phyloP scores from a whole-genome alignment of 2,329 filamentous ascomycete species.

The Neonectria neomacrospora region DNA sequence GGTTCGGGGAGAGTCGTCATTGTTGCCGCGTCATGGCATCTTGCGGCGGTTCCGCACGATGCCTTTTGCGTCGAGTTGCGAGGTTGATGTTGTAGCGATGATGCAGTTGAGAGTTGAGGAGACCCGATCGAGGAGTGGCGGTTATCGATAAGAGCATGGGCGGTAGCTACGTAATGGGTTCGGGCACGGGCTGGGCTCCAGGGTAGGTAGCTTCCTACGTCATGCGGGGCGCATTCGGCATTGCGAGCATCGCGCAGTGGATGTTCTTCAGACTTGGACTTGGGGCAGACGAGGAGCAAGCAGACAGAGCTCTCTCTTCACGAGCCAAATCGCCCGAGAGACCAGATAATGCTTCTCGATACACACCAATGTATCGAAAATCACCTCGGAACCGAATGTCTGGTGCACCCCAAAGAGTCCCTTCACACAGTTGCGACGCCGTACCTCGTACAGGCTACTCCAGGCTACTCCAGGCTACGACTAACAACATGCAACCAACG shows the following conservation, averaged over 20 bases:
- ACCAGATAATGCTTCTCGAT: background rate
- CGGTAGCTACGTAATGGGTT: background rate
- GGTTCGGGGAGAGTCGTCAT: constrained; percentile 68
- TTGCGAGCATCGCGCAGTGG: too few relatives aligned
- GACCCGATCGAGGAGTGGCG: background rate
- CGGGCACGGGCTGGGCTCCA: background rate
- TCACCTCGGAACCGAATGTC: background rate
- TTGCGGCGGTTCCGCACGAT: constrained; percentile 4
- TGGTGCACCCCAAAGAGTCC: background rate
- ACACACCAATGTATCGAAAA: background rate
- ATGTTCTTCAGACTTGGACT: background rate
- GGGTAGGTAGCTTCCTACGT: constrained; percentile 1
- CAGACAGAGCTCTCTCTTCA: background rate
- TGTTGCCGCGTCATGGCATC: constrained; percentile 38
- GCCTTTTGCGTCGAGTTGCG: background rate
- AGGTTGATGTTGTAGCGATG: background rate
- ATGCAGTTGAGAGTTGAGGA: background rate
- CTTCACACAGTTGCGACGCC: background rate
- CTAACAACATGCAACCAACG: background rate
- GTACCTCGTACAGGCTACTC: background rate
- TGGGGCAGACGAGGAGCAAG: background rate
- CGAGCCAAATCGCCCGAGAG: background rate
- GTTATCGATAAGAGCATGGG: background rate
- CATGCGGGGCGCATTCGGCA: background rate
- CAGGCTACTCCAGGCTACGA: background rate